Evolutionary conservation across 768 basidiomycete genomes (phyloP), one percentile per base, ranked within the genome.

Genomic region (Phlebiopsis flavidoalba): DNA sequence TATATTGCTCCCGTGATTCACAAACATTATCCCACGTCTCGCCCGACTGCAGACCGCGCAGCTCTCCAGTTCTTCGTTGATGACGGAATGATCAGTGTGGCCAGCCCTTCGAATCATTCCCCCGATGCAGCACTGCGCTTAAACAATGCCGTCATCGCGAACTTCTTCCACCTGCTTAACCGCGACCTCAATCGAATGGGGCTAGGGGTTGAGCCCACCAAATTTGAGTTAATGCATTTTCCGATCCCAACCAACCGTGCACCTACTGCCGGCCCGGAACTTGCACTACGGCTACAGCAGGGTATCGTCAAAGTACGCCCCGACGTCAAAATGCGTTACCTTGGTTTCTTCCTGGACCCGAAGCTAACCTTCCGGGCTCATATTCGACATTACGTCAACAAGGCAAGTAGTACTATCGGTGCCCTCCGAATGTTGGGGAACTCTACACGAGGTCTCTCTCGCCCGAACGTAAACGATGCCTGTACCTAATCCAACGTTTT

Each of bases 361-460:
- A 46, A 43, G 11, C 57, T 67, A 19, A 49, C 60, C 1, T 67
- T 60, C 22, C 31, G 48, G 21, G 21, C 24, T 7, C 64, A 65
- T 45, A 54, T 63, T 12, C 2, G 37, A 15, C 56, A 46, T 15
- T 65, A 63, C 35, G 60, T 58, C 2, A 60, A 31, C 36, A 56
- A 61, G 15, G 65, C 67, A 11, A 5, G 22, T n/a, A 64, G 60
- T 48, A 62, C 67, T 1, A 54, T 61, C 5, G 11, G 19, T 12
- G 24, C 62, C 3, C 48, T 64, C 21, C 46, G 53, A 0, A 59
- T 64, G 60, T 57, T 68, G 12, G 64, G 66, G 8, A 67, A 67
- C 56, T 65, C 64, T 3, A 40, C 62, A 1, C 51, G 60, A 24
- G 66, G 66, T 10, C 33, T 67, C 37, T 54, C 52, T 19, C n/a